Conservation (phyloP, 306 rosid genomes). For the Cicer yamashitae region DNA sequence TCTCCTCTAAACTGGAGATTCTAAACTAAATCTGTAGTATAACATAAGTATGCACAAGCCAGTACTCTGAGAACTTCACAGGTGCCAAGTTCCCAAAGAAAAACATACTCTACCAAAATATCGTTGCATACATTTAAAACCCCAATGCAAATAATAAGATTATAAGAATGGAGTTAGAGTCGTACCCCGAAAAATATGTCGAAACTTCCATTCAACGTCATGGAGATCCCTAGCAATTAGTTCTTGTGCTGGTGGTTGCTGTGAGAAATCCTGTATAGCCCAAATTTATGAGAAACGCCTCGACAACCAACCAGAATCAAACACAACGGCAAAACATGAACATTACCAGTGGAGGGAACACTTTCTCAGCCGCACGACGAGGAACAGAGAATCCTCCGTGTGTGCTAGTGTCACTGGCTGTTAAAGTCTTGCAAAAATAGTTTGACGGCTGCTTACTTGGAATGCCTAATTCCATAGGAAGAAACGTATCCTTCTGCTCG, state of each 20-base stretch:
- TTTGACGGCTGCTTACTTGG: constrained; percentile 95
- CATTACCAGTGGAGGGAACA: constrained; percentile 86
- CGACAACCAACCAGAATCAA: constrained; percentile 36
- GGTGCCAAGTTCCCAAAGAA: not conserved
- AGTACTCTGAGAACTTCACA: not conserved
- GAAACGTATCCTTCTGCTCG: constrained; percentile 94
- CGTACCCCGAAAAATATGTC: constrained; percentile 87
- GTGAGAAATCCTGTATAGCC: constrained; percentile 74
- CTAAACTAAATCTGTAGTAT: not conserved
- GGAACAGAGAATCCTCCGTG: constrained; percentile 99
- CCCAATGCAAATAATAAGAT: constrained; percentile 11
- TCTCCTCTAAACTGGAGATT: not conserved
- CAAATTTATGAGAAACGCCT: constrained; percentile 44
- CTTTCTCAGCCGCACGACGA: constrained; percentile 97
- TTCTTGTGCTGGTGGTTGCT: constrained; percentile 92
- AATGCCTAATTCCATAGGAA: constrained; percentile 87
- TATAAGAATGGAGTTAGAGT: not conserved
- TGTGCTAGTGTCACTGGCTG: constrained; percentile 94
- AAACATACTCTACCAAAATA: constrained; percentile 8
- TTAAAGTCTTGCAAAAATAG: constrained; percentile 94
- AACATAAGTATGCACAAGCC: constrained; percentile 8
- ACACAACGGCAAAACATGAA: constrained; percentile 32
- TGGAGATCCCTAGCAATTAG: constrained; percentile 95
- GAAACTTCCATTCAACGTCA: constrained; percentile 91
- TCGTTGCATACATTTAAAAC: not conserved